phyloP scores from a whole-genome alignment of 305 asterid genomes.

The Fraxinus latifolia region DNA sequence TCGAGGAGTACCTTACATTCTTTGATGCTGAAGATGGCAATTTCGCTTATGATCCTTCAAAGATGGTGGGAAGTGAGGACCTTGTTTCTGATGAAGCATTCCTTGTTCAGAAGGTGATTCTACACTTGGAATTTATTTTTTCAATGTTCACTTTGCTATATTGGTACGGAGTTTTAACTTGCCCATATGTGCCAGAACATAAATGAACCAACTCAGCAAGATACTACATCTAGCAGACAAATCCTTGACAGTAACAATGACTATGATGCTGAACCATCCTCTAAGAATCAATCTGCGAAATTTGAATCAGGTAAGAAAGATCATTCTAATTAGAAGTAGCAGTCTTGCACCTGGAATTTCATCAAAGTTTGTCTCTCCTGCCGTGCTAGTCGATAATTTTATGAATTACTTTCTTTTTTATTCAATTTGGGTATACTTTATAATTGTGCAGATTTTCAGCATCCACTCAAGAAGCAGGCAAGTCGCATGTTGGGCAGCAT shows the following conservation, averaged over 20 bases:
- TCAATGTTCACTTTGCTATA: conserved; percentile 5
- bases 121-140: background rate
- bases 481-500: conserved; percentile 63
- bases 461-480: conserved; percentile 56
- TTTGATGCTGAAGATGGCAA: conserved; percentile 50
- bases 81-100: conserved; percentile 33
- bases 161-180: conserved; percentile 5
- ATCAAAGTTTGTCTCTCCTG: background rate
- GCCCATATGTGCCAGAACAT: conserved; percentile 35
- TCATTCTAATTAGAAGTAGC: background rate
- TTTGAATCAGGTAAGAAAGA: conserved; percentile 48
- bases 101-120: conserved; percentile 45
- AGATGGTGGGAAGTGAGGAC: conserved; percentile 37
- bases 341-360: background rate
- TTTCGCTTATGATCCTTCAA: conserved; percentile 44
- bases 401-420: background rate
- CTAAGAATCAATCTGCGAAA: conserved; percentile 30
- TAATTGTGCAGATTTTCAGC: conserved; percentile 44
- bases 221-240: conserved; percentile 32
- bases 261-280: conserved; percentile 32
- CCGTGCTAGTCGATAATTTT: background rate
- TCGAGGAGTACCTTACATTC: conserved; percentile 61
- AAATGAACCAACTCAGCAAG: conserved; percentile 33
- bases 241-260: conserved; percentile 24
- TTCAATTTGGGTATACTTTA: conserved; percentile 3